Evolutionary conservation across 2,329 filamentous ascomycete genomes (phyloP), one percentile per base, ranked within the genome.

Genomic region (Aspergillus alliaceus): DNA sequence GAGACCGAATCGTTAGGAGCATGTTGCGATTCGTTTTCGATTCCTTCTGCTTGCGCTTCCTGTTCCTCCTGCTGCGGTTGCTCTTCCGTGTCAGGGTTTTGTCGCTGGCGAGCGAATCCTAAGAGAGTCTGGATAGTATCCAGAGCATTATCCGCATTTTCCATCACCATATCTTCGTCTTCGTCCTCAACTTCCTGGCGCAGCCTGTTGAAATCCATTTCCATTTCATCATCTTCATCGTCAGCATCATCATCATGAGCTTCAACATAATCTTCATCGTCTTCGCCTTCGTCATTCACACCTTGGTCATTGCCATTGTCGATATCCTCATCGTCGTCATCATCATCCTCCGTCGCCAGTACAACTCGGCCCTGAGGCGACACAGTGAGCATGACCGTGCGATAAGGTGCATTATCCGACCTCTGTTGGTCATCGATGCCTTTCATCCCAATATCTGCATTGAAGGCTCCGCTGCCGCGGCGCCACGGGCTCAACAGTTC

Each of bases 401-500:
- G 72, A 34, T 64, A 75, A 62, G 62, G 67, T 2, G 69, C 60
- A 32, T 65, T 65, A n/a, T 90, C 86, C 42, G 89, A 81, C 46
- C 80, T 79, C 62, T 90, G 86, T 65, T 96, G 90, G 67, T 96
- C 91, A 69, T 95, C 89, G 24, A 96, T 87, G 9, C 91, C 91
- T 63, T 88, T 84, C 69, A 86, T 84, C 14, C 90, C 91, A 60
- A 95, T 87, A 60, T 86, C 83, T 20, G 86, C 88, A 71, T 98
- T 93, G 44, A 83, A 88, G 6, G 89, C 95, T 55, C 86, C 84
- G 69, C 95, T 98, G 6, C 95, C 95, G 63, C 89, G 85, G 31
- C 87, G 85, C 95, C 95, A 99, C 1, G 90, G 85, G 64, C 88
- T 89, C 59, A 99, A 85, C 67, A 98, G 84, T 73, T 99, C 91